Evolutionary conservation across 2,329 filamentous ascomycete species (phyloP), one percentile per base, ranked within the genome.

Genomic region (Epichloe sp.): DNA sequence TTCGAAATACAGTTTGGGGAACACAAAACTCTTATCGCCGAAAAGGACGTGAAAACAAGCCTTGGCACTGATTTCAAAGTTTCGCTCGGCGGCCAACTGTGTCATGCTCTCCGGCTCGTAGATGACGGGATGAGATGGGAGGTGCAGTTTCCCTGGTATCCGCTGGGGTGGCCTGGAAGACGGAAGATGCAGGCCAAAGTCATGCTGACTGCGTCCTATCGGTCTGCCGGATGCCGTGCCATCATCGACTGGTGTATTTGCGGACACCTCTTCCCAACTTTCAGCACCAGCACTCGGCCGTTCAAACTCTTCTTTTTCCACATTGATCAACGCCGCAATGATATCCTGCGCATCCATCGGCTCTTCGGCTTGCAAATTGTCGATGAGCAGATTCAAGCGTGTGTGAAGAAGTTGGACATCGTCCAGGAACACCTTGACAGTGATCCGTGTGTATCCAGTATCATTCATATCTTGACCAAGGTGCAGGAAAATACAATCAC

Each of bases 11-110:
- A 97, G 74, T 61, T 91, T 82, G 59, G 93, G 88, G 69, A 96
- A 98, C 40, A 97, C 83, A 36, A 90, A 88, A 64, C 88, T 95
- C 69, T 91, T 95, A 67, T 98, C 93, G 38, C 93, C 93, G 66
- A 97, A 98, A 48, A 98, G 77, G 15, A 97, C 87, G 62, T 97
- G 91, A 66, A 97, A 98, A 52, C 95, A 82, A 0, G 88, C 88
- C 66, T 98, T 97, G 45, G 93, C 85, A 55, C 88, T 94, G 54
- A 97, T 83, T 57, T 94, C 86, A 64, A 95, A 95, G 57, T 88
- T 79, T 54, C 86, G 81, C 64, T 95, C 87, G 1, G 86, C 80
- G 7, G 84, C 83, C 57, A 85, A 77, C 56, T 79, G 76, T 49
- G 83, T 80, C 79, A 95, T 90, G 49, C 84, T 87, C 54, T 85